Evolutionary conservation across 164 flowering plant species (phyloP).

Genomic region (Vitis riparia): DNA sequence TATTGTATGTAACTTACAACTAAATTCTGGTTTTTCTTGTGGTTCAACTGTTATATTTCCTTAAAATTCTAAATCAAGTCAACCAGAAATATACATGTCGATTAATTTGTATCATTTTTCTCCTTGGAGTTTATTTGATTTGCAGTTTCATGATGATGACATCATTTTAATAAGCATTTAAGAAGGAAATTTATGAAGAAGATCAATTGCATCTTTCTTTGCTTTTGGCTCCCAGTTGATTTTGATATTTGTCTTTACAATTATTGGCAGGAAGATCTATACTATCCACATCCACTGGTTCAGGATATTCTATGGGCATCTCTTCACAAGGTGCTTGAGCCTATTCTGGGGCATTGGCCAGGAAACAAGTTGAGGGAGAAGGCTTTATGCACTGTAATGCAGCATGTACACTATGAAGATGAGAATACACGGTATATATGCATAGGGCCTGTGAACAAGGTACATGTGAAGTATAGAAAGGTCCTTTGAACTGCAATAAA

Average conservation of each 20-base stretch:
- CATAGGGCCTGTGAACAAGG: conserved; percentile 84
- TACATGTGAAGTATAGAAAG: conserved; percentile 9
- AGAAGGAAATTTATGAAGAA: not conserved
- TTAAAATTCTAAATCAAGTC: too few relatives aligned
- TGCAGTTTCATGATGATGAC: not conserved
- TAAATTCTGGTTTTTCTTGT: not conserved
- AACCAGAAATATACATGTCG: too few relatives aligned
- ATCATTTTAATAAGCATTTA: not conserved
- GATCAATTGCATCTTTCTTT: too few relatives aligned
- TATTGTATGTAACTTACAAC: not conserved
- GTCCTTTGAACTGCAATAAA: not conserved
- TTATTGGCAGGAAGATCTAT: conserved; percentile 60
- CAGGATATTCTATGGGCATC: conserved; percentile 70
- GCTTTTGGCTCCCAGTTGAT: not conserved
- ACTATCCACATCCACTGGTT: conserved; percentile 68
- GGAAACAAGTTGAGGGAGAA: conserved; percentile 55
- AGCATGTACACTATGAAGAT: conserved; percentile 83
- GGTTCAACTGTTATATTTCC: not conserved
- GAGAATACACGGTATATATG: conserved; percentile 72
- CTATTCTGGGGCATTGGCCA: conserved; percentile 60
- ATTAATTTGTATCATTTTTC: too few relatives aligned
- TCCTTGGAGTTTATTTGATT: not conserved
- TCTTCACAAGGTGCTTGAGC: conserved; percentile 56
- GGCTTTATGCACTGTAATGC: conserved; percentile 47
- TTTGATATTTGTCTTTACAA: not conserved